Evolutionary conservation across 1,284 basidiomycete genomes (phyloP).

Genomic region (Tylopilus sp.): DNA sequence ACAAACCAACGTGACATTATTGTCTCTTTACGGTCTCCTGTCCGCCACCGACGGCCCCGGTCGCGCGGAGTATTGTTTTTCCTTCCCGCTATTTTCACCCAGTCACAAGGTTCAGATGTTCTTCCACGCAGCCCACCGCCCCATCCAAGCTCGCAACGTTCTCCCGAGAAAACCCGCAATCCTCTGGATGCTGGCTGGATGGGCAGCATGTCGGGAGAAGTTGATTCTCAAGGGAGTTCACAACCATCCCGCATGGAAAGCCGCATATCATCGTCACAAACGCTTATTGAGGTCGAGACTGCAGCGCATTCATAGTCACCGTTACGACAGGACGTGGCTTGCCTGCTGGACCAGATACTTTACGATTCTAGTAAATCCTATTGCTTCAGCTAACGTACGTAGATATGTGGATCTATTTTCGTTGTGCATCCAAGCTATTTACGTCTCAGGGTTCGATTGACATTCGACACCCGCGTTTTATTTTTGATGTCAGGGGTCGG

Average conservation of each 20-base stretch:
- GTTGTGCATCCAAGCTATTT: slow-evolving; percentile 13
- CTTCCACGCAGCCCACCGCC: slow-evolving; percentile 33
- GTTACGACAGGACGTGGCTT: slow-evolving; percentile 10
- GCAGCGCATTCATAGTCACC: slow-evolving; percentile 22
- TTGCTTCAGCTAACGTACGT: slow-evolving; percentile 34
- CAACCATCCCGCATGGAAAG: slow-evolving; percentile 32
- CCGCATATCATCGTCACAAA: slow-evolving; percentile 29
- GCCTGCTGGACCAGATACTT: slow-evolving; percentile 19
- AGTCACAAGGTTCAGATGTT: slow-evolving; percentile 48
- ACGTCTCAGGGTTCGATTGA: slow-evolving; percentile 3
- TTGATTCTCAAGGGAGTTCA: slow-evolving; percentile 30
- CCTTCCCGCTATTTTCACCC: slow-evolving; percentile 74
- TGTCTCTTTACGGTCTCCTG: slow-evolving; percentile 40
- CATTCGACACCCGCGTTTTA: neutral
- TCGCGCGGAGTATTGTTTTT: slow-evolving; percentile 71
- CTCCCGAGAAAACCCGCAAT: slow-evolving; percentile 38
- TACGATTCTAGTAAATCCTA: slow-evolving; percentile 29
- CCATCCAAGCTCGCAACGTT: slow-evolving; percentile 25
- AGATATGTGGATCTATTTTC: slow-evolving; percentile 18
- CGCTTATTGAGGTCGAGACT: slow-evolving; percentile 32
- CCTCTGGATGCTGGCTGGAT: slow-evolving; percentile 22
- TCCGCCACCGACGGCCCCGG: slow-evolving; percentile 45
- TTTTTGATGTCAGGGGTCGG: slow-evolving; percentile 6
- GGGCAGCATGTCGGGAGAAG: slow-evolving; percentile 24
- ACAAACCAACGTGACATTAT: slow-evolving; percentile 39